phyloP scores from a whole-genome alignment of 225 moss, liverwort and hornwort species.

The Climacium dendroides region DNA sequence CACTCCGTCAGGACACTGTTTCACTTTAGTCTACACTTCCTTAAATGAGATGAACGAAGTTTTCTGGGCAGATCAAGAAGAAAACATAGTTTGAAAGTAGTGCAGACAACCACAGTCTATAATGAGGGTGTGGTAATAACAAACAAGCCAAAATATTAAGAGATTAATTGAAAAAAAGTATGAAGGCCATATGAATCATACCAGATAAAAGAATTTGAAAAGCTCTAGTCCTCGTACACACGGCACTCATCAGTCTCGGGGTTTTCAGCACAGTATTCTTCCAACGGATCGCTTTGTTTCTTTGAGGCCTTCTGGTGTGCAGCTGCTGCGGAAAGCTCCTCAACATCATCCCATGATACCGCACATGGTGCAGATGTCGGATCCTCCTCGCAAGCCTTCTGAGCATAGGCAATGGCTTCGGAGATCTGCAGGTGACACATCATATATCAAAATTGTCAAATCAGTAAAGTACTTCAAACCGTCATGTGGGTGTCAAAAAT shows the following conservation, averaged over 20 bases:
- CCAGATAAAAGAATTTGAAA: neutral
- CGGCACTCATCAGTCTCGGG: conserved; percentile 51
- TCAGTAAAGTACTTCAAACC: neutral
- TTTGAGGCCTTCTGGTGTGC: conserved; percentile 6
- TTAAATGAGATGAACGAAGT: neutral
- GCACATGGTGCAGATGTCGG: conserved; percentile 38
- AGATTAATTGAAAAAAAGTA: neutral
- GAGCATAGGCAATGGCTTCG: conserved; percentile 15
- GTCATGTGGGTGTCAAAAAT: neutral
- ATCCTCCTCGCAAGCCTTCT: conserved; percentile 35
- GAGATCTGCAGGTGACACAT: neutral
- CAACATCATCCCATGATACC: conserved; percentile 50
- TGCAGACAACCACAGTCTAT: neutral
- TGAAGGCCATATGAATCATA: neutral
- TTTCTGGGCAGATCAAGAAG: neutral
- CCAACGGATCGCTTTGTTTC: conserved; percentile 23
- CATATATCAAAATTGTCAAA: neutral
- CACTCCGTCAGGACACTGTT: neutral
- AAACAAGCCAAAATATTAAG: neutral
- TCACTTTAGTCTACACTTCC: too few species aligned
- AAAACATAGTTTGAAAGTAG: neutral
- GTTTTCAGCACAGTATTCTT: conserved; percentile 28
- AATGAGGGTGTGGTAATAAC: too few species aligned
- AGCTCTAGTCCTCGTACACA: conserved; percentile 38
- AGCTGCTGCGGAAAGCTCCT: conserved; percentile 24